These are phyloP conservation scores for Chrysoporthe puriensis DNA, from an alignment of 2,329 filamentous ascomycete species.

Conservation along the genomic window DNA sequence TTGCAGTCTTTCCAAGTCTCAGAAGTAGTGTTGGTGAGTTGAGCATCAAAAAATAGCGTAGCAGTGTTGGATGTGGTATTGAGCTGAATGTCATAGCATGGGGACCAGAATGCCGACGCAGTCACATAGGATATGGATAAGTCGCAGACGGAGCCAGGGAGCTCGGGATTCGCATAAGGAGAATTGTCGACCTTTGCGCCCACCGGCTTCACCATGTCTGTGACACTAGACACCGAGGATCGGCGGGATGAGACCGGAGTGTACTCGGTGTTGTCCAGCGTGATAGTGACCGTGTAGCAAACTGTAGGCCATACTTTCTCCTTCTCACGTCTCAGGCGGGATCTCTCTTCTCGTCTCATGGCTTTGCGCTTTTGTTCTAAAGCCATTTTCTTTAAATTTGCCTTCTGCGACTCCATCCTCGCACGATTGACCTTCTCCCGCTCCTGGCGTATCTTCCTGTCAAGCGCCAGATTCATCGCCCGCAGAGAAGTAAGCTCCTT, in stretches of 20 bases:
- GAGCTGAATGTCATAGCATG: constrained; percentile 66
- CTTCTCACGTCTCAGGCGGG: neutral
- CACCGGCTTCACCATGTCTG: constrained; percentile 55
- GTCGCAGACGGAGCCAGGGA: constrained; percentile 40
- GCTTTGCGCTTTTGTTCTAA: constrained; percentile 41
- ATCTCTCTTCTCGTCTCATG: constrained; percentile 34
- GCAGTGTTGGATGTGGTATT: constrained; percentile 57
- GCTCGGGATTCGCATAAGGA: constrained; percentile 40
- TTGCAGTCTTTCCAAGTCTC: constrained; percentile 67
- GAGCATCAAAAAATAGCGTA: constrained; percentile 63
- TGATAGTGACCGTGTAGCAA: constrained; percentile 54
- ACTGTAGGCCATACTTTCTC: neutral
- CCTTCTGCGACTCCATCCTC: constrained; percentile 41
- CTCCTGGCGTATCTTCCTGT: constrained; percentile 32
- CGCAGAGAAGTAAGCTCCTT: constrained; percentile 33
- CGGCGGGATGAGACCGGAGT: constrained; percentile 53
- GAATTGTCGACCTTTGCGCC: constrained; percentile 49
- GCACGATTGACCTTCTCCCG: constrained; percentile 36
- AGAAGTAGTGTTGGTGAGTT: constrained; percentile 63
- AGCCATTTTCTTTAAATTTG: constrained; percentile 41
- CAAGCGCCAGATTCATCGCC: neutral
- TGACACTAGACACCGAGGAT: constrained; percentile 54
- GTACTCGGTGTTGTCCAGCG: constrained; percentile 49
- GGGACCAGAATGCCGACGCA: constrained; percentile 59
- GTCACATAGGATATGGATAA: constrained; percentile 62